These are phyloP conservation scores for Thielaviopsis ethacetica DNA, from an alignment of 2,329 filamentous ascomycete species.

Conservation along the genomic window DNA sequence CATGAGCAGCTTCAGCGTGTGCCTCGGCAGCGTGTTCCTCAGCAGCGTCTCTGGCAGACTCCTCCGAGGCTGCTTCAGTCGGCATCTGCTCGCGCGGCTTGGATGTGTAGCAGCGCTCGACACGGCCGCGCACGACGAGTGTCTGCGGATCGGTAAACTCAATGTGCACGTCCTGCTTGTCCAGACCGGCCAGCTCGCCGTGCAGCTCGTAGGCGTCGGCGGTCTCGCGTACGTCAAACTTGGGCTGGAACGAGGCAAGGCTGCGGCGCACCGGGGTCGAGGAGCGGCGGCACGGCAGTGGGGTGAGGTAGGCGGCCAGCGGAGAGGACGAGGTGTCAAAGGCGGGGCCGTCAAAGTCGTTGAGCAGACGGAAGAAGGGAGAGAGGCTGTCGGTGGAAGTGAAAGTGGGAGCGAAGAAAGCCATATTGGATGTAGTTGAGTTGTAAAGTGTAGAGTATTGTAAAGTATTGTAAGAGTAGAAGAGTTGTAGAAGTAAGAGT, in stretches of 20 bases:
- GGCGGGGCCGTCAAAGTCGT: slow-evolving; percentile 37
- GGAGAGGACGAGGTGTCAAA: slow-evolving; percentile 20
- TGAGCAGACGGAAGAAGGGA: slow-evolving; percentile 47
- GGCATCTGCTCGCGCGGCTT: slow-evolving; percentile 29
- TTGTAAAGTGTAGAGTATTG: neutral
- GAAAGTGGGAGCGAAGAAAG: slow-evolving; percentile 39
- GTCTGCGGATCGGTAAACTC: slow-evolving; percentile 68
- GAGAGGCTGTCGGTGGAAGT: slow-evolving; percentile 36
- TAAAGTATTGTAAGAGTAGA: too few relatives aligned
- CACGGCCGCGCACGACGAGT: slow-evolving; percentile 51
- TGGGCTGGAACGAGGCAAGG: slow-evolving; percentile 49
- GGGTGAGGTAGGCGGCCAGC: neutral
- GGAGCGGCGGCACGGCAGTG: neutral
- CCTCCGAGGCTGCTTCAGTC: slow-evolving; percentile 16
- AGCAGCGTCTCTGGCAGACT: neutral
- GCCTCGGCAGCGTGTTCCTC: neutral
- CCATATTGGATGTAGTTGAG: slow-evolving; percentile 29
- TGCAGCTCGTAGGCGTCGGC: slow-evolving; percentile 56
- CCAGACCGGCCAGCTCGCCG: slow-evolving; percentile 62
- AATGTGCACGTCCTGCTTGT: slow-evolving; percentile 57
- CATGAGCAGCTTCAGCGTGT: neutral
- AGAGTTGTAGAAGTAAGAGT: too few relatives aligned
- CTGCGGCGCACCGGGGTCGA: slow-evolving; percentile 14
- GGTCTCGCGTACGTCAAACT: slow-evolving; percentile 63
- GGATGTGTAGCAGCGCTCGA: slow-evolving; percentile 46